A percentile compares a stretch with the other conserved stretches of the same genome.
phyloP scores from a whole-genome alignment of 257 asterid genomes.

The Lycium ferocissimum region DNA sequence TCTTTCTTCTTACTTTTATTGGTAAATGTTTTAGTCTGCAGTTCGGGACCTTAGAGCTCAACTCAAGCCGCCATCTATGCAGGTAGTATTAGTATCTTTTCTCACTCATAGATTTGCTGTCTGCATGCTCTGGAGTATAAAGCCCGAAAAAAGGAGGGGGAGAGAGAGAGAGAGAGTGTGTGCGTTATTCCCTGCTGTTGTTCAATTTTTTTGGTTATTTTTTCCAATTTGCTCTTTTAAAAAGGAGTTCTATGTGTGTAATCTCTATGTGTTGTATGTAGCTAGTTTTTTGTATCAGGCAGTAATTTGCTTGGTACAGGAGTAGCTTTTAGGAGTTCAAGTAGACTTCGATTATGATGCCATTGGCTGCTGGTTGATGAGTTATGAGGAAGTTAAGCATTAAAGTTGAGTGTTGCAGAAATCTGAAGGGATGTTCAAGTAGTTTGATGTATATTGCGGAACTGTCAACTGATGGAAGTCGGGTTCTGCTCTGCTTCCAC shows the following conservation, averaged over 20 bases:
- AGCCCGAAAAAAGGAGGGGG: background rate
- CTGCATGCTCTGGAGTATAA: background rate
- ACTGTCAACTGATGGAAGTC: background rate
- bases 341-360: slow-evolving; percentile 1
- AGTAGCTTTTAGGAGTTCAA: background rate
- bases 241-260: background rate
- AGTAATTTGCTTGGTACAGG: background rate
- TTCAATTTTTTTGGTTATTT: background rate
- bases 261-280: background rate
- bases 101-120: slow-evolving; percentile 22
- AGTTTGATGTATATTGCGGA: background rate
- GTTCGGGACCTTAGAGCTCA: slow-evolving; percentile 95
- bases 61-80: slow-evolving; percentile 98
- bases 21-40: slow-evolving; percentile 63
- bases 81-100: slow-evolving; percentile 54
- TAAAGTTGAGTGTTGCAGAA: background rate
- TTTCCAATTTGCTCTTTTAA: background rate
- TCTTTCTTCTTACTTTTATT: slow-evolving; percentile 32
- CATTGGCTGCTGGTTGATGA: background rate
- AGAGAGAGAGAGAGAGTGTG: background rate
- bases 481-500: background rate
- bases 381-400: background rate
- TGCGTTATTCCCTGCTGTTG: background rate
- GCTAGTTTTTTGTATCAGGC: background rate
- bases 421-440: background rate